A percentile compares a stretch with the other conserved stretches of the same genome.
These are phyloP conservation scores for Pseudogymnoascus sp. DNA, from an alignment of 2,329 filamentous ascomycete genomes.

Conservation along the genomic window DNA sequence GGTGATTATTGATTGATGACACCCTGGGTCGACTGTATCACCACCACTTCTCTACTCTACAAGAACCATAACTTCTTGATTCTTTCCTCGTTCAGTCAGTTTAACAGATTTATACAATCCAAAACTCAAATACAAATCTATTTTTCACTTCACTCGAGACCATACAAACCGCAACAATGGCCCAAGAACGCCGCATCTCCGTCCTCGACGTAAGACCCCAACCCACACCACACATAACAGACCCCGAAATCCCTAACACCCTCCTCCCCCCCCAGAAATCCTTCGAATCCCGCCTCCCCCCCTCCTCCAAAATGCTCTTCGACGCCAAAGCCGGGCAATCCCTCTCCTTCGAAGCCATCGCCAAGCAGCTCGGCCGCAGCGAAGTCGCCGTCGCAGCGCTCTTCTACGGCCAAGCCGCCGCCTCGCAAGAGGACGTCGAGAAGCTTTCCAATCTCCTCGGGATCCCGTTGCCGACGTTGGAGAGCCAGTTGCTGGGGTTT, in stretches of 20 bases:
- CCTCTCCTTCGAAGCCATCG: constrained; percentile 75
- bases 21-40: neutral
- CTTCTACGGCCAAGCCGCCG: constrained; percentile 82
- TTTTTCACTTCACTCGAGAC: neutral
- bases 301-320: constrained; percentile 68
- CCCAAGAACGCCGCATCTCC: constrained; percentile 3
- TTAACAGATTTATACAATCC: neutral
- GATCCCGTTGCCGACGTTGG: constrained; percentile 51
- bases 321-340: constrained; percentile 69
- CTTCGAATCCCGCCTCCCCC: constrained; percentile 62
- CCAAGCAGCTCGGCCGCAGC: constrained; percentile 64
- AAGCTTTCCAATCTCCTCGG: constrained; percentile 61
- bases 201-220: neutral
- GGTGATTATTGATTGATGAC: constrained; percentile 7
- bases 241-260: neutral
- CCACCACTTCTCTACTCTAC: neutral
- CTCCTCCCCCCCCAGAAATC: constrained; percentile 44
- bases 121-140: neutral
- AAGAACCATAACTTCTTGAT: neutral
- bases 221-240: neutral
- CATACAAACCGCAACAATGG: neutral
- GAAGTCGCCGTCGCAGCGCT: constrained; percentile 86
- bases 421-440: constrained; percentile 61
- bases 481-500: constrained; percentile 61
- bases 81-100: neutral